Conservation (phyloP, 2,329 filamentous ascomycete species). For the Cladosporium oxysporum region DNA sequence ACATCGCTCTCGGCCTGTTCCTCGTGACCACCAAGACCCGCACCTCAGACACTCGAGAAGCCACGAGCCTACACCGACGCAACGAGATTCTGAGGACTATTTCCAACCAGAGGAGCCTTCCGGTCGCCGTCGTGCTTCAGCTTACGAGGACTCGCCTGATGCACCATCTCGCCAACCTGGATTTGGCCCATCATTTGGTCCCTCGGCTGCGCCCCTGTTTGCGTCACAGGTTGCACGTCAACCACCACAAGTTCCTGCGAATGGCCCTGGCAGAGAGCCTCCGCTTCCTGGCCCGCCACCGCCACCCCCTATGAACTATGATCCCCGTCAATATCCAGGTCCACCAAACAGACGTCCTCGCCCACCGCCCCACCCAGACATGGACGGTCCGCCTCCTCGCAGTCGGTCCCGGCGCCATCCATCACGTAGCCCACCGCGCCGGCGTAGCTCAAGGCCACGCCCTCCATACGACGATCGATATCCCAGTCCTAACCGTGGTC, state of each 20-base stretch:
- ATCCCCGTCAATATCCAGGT: conserved; percentile 20
- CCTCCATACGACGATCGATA: conserved; percentile 14
- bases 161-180: conserved; percentile 26
- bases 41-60: conserved; percentile 44
- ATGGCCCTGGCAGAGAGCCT: conserved; percentile 15
- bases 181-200: conserved; percentile 42
- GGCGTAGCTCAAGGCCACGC: conserved; percentile 13
- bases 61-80: conserved; percentile 45
- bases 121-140: conserved; percentile 23
- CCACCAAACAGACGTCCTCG: conserved; percentile 17
- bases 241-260: conserved; percentile 19
- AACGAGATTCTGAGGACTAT: conserved; percentile 30
- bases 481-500: conserved; percentile 3
- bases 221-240: conserved; percentile 47
- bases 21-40: conserved; percentile 33
- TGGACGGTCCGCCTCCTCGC: conserved; percentile 11
- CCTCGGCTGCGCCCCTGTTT: conserved; percentile 49
- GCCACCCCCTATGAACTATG: conserved; percentile 17
- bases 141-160: conserved; percentile 23
- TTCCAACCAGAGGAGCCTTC: conserved; percentile 21
- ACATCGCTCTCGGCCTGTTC: conserved; percentile 17
- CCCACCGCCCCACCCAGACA: conserved; percentile 12
- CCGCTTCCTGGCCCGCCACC: conserved; percentile 16
- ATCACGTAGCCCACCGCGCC: conserved; percentile 10
- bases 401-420: neutral